These are phyloP conservation scores for Aspergillus fumigatiaffinis DNA, from an alignment of 2,329 filamentous ascomycete species.

Conservation along the genomic window DNA sequence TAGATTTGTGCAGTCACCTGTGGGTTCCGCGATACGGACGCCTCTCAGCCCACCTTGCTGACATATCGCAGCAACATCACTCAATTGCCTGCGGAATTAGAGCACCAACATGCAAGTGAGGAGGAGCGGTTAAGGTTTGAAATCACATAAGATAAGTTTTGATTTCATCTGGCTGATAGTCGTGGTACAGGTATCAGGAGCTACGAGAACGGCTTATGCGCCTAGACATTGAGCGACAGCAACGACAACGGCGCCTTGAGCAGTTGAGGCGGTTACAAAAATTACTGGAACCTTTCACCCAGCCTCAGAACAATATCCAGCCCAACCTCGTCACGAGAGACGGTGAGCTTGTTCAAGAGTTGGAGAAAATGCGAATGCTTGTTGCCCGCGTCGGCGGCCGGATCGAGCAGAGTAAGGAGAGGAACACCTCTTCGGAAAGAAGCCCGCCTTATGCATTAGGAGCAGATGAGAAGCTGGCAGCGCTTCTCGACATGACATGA, in stretches of 20 bases:
- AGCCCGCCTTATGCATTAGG: constrained; percentile 21
- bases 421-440: constrained; percentile 11
- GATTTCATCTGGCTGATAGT: constrained; percentile 21
- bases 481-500: constrained; percentile 38
- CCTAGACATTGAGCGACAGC: constrained; percentile 45
- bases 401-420: constrained; percentile 28
- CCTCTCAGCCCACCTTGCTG: constrained; percentile 1
- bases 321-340: constrained; percentile 53
- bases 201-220: constrained; percentile 42
- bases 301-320: constrained; percentile 50
- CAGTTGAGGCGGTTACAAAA: constrained; percentile 45
- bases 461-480: constrained; percentile 32
- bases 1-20: constrained; percentile 38
- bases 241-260: constrained; percentile 44
- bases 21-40: constrained; percentile 15
- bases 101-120: constrained; percentile 26
- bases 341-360: constrained; percentile 47
- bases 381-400: constrained; percentile 41
- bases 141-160: constrained; percentile 12
- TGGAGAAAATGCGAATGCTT: constrained; percentile 48
- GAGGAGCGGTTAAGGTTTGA: constrained; percentile 33
- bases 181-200: constrained; percentile 35
- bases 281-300: constrained; percentile 48
- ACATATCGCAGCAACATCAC: constrained; percentile 32
- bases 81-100: constrained; percentile 35